Base-by-base conservation (phyloP, 805 yeast species). In the Saturnispora quitensis region DNA sequence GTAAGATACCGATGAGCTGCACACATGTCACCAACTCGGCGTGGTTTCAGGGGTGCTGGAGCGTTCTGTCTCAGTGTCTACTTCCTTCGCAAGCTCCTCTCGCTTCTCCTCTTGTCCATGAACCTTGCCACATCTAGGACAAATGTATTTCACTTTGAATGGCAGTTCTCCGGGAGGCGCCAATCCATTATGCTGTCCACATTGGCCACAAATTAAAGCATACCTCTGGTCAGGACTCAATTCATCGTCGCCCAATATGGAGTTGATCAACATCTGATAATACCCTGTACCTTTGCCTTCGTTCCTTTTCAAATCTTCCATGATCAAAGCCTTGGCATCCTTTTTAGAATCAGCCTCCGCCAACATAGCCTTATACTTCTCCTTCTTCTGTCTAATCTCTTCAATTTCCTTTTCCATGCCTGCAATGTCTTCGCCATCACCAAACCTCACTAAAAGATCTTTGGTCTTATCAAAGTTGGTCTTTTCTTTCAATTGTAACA, bases 391-490 rank as follows among this genome's bases (percentile, higher is more conserved):
- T 38, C 60, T 60, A 38, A 75, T 61, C 56, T 74, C 78, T 38
- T 69, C 72, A 43, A 75, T 76, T 57, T 77, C 65, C 33, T 65
- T 59, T 46, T 72, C 68, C 60, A 70, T 61, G 27, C 72, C 68
- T 47, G 61, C 56, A 18, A 68, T 54, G 60, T 77, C 81, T 47
- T 71, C 75, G 15, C 84, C 87, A 9, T 75, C 69, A 1, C 68
- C 59, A 57, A 78, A 89, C 60, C 89, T 74, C 48, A 75, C 77
- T 43, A 90, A 68, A 45, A 90, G 72, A n/a, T 84, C 81, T 65
- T 81, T 82, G 1, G 96, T 86, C 13, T 82, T 75, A 59, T 84
- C 77, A 65, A 80, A 91, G 57, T 86, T 84, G 15, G 96, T 86
- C 60, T 79, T 74, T 52, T 64, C 71, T 52, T 65, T 67, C 40